Conservation (phyloP, 2,329 filamentous ascomycete species). For the Juglanconis juglandina region DNA sequence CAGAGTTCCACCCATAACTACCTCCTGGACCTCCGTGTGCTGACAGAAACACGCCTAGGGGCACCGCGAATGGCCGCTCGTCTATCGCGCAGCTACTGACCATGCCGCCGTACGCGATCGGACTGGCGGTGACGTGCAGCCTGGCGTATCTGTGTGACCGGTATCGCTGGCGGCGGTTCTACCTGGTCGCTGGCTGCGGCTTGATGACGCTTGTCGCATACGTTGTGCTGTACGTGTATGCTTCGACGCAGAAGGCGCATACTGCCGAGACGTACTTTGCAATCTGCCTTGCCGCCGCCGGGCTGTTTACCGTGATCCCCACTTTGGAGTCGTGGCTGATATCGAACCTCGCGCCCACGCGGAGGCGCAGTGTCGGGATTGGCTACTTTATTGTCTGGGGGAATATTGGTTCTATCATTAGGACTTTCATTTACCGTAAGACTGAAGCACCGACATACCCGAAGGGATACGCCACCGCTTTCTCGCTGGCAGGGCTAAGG, state of each 20-base stretch:
- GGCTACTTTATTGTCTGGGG: not conserved
- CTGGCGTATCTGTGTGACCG: not conserved
- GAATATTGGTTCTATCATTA: not conserved
- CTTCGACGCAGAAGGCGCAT: not conserved
- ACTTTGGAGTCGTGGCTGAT: not conserved
- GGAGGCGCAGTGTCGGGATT: not conserved
- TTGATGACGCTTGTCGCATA: not conserved
- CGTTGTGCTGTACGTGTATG: not conserved
- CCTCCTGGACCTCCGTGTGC: too few relatives aligned
- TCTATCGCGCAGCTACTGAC: not conserved
- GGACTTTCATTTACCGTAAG: not conserved
- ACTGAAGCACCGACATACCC: not conserved
- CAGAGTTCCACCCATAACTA: too few relatives aligned
- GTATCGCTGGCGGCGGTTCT: not conserved
- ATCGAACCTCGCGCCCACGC: not conserved
- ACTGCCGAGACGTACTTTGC: not conserved
- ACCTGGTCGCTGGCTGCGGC: not conserved
- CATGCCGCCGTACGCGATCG: not conserved
- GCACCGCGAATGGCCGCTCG: too few relatives aligned
- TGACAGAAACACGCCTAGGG: too few relatives aligned
- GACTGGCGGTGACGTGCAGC: not conserved
- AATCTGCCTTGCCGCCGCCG: not conserved
- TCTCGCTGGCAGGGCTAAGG: not conserved
- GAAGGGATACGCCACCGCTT: not conserved
- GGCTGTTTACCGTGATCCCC: not conserved